Conservation (phyloP, 495 filamentous ascomycete genomes). For the Neurospora sp. region DNA sequence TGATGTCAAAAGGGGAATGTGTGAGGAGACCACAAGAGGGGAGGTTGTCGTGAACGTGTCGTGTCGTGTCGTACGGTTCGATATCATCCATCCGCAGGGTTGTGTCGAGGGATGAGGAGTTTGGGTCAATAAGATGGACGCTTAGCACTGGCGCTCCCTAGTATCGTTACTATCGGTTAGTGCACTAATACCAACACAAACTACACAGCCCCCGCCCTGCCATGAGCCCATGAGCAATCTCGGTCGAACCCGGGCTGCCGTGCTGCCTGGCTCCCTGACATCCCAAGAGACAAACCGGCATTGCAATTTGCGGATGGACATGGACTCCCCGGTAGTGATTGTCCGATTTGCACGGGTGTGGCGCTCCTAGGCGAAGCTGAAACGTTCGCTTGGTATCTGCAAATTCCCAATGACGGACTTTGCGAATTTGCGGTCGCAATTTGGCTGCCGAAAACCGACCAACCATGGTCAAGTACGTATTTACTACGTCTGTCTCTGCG, state of each 20-base stretch:
- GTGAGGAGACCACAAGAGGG: background rate
- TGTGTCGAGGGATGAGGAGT: background rate
- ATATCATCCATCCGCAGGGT: background rate
- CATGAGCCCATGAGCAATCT: background rate
- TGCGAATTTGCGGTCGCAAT: background rate
- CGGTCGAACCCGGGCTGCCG: background rate
- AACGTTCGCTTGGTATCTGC: background rate
- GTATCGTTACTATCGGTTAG: background rate
- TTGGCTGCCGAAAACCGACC: background rate
- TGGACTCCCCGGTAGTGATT: background rate
- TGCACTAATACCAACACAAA: background rate
- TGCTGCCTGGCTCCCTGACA: background rate
- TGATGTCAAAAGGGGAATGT: background rate
- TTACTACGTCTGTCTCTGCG: background rate
- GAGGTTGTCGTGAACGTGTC: background rate
- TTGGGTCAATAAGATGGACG: background rate
- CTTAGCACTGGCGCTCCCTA: fast-evolving
- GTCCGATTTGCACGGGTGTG: background rate
- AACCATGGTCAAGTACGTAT: background rate
- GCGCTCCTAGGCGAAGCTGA: background rate
- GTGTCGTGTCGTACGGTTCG: background rate
- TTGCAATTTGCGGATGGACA: too few relatives aligned
- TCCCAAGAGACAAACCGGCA: too few relatives aligned
- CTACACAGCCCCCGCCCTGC: background rate
- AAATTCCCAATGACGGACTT: background rate